Evolutionary conservation across 169 alveolate genomes (phyloP).

Genomic region (Plasmodium ovale): DNA sequence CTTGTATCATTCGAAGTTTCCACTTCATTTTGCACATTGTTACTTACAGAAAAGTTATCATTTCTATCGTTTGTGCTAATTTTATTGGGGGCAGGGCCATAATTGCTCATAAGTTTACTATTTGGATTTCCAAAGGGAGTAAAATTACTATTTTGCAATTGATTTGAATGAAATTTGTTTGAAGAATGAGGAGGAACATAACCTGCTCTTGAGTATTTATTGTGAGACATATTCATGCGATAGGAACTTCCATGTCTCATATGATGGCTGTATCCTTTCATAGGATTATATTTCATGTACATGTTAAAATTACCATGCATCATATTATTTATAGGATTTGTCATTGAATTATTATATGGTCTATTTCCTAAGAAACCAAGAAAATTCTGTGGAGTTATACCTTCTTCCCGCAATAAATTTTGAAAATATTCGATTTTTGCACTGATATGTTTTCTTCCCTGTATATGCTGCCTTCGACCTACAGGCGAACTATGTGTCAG

Average conservation of each 20-base stretch:
- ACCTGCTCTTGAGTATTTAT: slow-evolving; percentile 59
- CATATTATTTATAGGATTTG: slow-evolving; percentile 56
- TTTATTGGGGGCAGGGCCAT: too few relatives aligned
- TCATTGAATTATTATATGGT: slow-evolving; percentile 18
- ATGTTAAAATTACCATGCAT: slow-evolving; percentile 42
- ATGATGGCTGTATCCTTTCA: slow-evolving; percentile 13
- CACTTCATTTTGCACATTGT: too few relatives aligned
- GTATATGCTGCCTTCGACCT: slow-evolving; percentile 98
- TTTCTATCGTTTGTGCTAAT: too few relatives aligned
- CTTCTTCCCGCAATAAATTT: slow-evolving; percentile 82
- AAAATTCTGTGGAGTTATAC: slow-evolving; percentile 73
- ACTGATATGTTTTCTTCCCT: slow-evolving; percentile 98
- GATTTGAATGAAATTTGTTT: slow-evolving; percentile 15
- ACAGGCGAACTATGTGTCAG: slow-evolving; percentile 98
- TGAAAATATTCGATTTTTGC: slow-evolving; percentile 98
- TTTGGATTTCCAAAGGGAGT: too few relatives aligned
- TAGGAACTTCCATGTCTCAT: slow-evolving; percentile 17
- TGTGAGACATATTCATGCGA: slow-evolving; percentile 21
- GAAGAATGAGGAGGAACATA: slow-evolving; percentile 9
- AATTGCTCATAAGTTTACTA: too few relatives aligned
- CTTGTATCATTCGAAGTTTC: too few relatives aligned
- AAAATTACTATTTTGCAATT: slow-evolving; percentile 5
- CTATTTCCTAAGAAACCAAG: slow-evolving; percentile 47
- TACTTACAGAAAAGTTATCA: too few relatives aligned
- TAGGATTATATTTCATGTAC: slow-evolving; percentile 30